Percentiles rank a stretch among this genome's conserved stretches.
phyloP scores from a whole-genome alignment of 1,284 basidiomycete species.

The Salmacisia buchloeana region DNA sequence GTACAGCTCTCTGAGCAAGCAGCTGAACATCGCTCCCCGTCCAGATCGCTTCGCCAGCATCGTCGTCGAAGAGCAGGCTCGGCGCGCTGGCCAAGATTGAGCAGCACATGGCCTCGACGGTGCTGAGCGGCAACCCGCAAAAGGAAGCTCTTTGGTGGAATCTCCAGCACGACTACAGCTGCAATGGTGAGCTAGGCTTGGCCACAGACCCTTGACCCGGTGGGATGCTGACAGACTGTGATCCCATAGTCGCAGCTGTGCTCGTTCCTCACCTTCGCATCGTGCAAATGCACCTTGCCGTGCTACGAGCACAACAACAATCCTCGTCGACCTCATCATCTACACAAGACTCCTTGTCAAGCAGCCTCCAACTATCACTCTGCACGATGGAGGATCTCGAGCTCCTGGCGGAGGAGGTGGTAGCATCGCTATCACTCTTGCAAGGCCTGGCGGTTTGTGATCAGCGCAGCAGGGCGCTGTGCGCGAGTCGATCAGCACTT shows the following conservation, averaged over 20 bases:
- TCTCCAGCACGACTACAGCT: not conserved
- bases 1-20: too few species aligned
- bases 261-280: not conserved
- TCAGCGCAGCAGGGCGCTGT: too few species aligned
- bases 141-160: not conserved
- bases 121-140: not conserved
- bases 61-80: not conserved
- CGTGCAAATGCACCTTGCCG: not conserved
- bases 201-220: too few species aligned
- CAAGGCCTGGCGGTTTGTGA: not conserved
- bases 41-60: not conserved
- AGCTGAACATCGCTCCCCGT: too few species aligned
- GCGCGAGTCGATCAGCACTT: not conserved
- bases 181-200: slow-evolving; percentile 3
- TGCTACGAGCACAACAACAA: not conserved
- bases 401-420: not conserved
- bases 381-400: not conserved
- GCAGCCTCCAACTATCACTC: not conserved
- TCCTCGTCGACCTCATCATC: not conserved
- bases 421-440: not conserved
- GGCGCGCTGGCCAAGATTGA: not conserved
- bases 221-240: too few species aligned
- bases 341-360: too few species aligned
- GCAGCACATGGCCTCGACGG: not conserved
- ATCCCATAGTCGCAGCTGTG: not conserved